Percentiles rank a stretch among this genome's conserved stretches.
These are phyloP conservation scores for Solanum rostratum DNA, from an alignment of 257 asterid species.

Conservation along the genomic window DNA sequence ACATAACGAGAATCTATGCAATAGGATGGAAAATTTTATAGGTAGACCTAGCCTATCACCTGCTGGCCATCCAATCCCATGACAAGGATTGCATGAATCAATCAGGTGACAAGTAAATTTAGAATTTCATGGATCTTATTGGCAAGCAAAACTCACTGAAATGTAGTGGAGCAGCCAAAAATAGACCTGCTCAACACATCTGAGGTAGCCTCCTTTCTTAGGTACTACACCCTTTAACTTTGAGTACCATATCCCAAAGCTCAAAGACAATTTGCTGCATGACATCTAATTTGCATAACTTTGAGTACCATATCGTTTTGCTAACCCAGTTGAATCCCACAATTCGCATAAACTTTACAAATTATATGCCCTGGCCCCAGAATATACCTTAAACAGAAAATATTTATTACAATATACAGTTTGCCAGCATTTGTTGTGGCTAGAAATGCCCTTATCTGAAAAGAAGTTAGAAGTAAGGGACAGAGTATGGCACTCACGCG, in stretches of 20 bases:
- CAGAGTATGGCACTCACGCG: constrained; percentile 30
- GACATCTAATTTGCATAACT: background rate
- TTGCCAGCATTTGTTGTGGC: background rate
- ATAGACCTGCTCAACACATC: background rate
- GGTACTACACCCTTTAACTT: background rate
- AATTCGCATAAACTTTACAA: background rate
- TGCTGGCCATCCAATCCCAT: background rate
- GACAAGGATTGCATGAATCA: background rate
- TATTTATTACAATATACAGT: background rate
- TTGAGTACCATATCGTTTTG: too few relatives aligned
- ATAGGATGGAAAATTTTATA: background rate
- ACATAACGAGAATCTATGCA: background rate
- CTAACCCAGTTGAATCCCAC: too few relatives aligned
- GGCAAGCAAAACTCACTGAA: background rate
- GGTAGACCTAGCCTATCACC: background rate
- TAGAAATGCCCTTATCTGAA: background rate
- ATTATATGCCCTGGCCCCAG: background rate
- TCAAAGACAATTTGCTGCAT: background rate
- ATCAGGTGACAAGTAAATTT: background rate
- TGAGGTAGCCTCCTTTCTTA: background rate
- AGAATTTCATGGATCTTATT: background rate
- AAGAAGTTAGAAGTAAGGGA: background rate
- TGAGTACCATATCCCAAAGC: background rate
- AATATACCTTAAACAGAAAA: background rate
- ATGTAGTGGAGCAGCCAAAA: background rate